These are phyloP conservation scores for Heterobasidion irregulare DNA, from an alignment of 1,284 basidiomycete species.

Conservation along the genomic window DNA sequence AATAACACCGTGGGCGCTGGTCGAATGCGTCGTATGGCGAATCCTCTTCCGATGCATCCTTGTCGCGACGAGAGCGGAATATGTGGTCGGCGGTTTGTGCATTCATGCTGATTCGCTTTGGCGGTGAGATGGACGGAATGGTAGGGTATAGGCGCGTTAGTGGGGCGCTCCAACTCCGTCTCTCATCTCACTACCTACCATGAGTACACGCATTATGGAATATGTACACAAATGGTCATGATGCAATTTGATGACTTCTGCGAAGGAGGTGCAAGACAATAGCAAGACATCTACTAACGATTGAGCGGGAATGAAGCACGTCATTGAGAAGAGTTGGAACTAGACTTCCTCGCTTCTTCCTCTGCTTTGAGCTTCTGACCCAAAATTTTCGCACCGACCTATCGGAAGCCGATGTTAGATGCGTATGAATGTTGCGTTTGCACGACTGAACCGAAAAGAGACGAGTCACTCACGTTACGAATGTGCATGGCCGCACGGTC, in stretches of 20 bases:
- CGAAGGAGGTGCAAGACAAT: conserved; percentile 11
- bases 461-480: conserved; percentile 52
- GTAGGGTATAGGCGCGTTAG: background rate
- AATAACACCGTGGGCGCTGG: too few species aligned
- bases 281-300: conserved; percentile 4
- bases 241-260: background rate
- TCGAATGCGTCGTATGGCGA: too few species aligned
- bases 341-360: conserved; percentile 24
- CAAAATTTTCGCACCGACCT: conserved; percentile 78
- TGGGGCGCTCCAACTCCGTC: background rate
- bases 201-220: background rate
- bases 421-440: conserved; percentile 2
- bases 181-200: background rate
- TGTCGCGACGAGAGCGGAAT: background rate
- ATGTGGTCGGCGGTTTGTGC: background rate
- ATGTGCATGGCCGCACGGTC: conserved; percentile 83
- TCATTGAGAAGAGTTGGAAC: conserved; percentile 7
- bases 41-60: too few species aligned
- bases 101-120: background rate
- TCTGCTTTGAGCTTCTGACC: conserved; percentile 53
- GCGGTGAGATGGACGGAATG: background rate
- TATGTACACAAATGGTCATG: conserved; percentile 1
- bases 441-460: conserved; percentile 4
- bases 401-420: conserved; percentile 8
- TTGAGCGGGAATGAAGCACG: background rate